Evolutionary conservation across 78 protist genomes (phyloP).

Genomic region (Anaeramoeba flamelloides): DNA sequence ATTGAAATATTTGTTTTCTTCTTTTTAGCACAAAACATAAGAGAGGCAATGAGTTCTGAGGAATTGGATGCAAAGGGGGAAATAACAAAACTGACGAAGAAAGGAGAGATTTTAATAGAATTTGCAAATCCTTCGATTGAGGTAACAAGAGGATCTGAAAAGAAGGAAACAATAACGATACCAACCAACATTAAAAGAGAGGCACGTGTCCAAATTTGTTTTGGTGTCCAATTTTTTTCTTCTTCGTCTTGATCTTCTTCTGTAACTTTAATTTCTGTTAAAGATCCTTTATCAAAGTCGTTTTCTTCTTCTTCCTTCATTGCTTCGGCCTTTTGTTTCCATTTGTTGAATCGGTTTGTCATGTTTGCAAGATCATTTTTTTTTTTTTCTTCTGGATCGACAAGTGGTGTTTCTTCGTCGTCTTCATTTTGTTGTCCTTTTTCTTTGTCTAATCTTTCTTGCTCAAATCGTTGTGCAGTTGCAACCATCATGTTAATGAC

Average conservation of each 20-base stretch:
- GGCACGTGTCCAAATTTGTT: no score
- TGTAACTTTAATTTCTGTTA: background rate
- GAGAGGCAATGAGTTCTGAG: conserved; percentile 15
- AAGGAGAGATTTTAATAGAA: conserved; percentile 6
- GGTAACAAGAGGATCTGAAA: conserved; percentile 33
- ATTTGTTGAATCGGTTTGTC: no score
- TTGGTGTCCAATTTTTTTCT: no score
- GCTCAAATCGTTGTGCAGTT: no score
- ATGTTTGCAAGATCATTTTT: no score
- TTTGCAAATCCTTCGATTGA: conserved; percentile 6
- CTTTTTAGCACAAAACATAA: conserved; percentile 11
- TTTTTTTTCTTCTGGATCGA: no score
- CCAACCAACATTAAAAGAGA: conserved; percentile 8
- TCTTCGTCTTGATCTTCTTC: background rate
- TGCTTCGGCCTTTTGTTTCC: background rate
- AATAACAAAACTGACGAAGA: conserved; percentile 16
- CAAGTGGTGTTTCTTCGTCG: no score
- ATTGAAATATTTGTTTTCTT: background rate
- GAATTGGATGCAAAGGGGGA: conserved; percentile 17
- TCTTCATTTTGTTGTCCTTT: no score
- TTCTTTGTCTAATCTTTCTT: no score
- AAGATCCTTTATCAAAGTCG: background rate
- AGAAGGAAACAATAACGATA: conserved; percentile 19
- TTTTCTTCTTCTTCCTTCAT: background rate
- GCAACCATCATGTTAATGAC: no score